A percentile compares a stretch with the other conserved stretches of the same genome.
These are phyloP conservation scores for Tricholomella constricta DNA, from an alignment of 768 basidiomycete species.

Conservation along the genomic window DNA sequence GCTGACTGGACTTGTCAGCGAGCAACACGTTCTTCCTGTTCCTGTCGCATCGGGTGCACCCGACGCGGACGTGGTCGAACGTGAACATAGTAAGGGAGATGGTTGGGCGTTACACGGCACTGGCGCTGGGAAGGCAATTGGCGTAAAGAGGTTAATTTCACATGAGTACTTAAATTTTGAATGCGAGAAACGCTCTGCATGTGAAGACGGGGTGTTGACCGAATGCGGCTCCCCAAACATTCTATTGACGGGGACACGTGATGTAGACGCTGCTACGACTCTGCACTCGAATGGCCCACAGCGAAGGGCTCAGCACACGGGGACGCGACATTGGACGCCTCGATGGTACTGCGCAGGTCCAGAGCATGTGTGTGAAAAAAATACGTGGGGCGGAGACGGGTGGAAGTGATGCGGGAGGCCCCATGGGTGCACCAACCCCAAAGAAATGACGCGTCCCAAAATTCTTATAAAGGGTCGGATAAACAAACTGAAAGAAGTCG, in stretches of 20 bases:
- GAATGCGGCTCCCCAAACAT: slow-evolving; percentile 8
- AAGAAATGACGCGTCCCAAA: slow-evolving; percentile 18
- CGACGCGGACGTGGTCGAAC: slow-evolving; percentile 28
- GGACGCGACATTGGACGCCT: background rate
- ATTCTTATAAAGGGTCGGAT: slow-evolving; percentile 17
- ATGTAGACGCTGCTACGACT: background rate
- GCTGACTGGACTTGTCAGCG: slow-evolving; percentile 16
- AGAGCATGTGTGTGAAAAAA: background rate
- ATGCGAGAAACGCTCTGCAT: background rate
- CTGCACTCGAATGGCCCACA: background rate
- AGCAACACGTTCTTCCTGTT: slow-evolving; percentile 33
- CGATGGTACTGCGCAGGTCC: background rate
- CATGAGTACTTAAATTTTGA: background rate
- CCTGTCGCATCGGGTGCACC: slow-evolving; percentile 29
- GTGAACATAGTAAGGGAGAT: slow-evolving; percentile 27
- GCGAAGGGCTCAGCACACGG: background rate
- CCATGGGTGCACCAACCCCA: slow-evolving; percentile 16
- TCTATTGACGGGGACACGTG: slow-evolving; percentile 4
- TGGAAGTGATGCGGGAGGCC: background rate
- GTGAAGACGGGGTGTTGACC: background rate
- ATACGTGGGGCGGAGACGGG: slow-evolving; percentile 1
- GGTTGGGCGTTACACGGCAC: slow-evolving; percentile 22
- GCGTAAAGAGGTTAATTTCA: slow-evolving; percentile 9
- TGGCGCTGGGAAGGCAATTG: slow-evolving; percentile 21
- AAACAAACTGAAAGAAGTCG: slow-evolving; percentile 8